phyloP scores from a whole-genome alignment of 768 basidiomycete species.

The Mycena rosella region DNA sequence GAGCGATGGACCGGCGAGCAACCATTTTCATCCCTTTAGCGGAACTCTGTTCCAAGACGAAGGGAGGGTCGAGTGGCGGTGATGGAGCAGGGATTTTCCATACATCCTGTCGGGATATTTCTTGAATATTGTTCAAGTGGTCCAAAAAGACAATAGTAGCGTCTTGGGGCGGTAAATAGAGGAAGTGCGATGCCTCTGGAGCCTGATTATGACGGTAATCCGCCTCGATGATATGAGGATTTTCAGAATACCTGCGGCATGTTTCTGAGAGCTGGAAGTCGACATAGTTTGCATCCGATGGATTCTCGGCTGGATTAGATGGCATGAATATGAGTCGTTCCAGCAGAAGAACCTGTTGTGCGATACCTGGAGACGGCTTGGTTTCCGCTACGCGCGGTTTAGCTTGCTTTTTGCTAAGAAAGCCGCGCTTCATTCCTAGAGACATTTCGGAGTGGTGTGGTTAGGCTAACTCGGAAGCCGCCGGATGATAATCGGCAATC shows the following conservation, averaged over 20 bases:
- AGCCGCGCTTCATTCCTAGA: conserved; percentile 27
- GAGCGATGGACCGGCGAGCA: conserved; percentile 12
- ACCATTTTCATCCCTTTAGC: conserved; percentile 27
- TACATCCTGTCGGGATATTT: conserved; percentile 23
- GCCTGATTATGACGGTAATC: conserved; percentile 24
- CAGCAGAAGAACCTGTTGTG: neutral
- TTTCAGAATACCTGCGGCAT: conserved; percentile 26
- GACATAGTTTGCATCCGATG: neutral
- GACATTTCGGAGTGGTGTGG: conserved; percentile 11
- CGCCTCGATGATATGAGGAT: conserved; percentile 22
- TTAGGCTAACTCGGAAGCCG: no score
- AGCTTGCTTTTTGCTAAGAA: conserved; percentile 16
- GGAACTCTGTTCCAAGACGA: conserved; percentile 17
- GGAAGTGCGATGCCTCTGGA: conserved; percentile 26
- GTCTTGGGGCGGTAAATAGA: conserved; percentile 13
- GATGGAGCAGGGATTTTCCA: conserved; percentile 7
- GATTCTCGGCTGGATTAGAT: neutral
- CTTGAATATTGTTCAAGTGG: conserved; percentile 21
- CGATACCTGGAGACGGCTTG: conserved; percentile 8
- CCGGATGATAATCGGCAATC: no score
- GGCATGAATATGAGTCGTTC: neutral
- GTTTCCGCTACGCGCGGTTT: neutral
- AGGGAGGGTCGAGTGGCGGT: conserved; percentile 5
- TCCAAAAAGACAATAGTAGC: conserved; percentile 24
- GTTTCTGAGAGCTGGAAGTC: conserved; percentile 20